Evolutionary conservation across 1,139 yeast species (phyloP).

Genomic region (Magnusiomyces sp.): DNA sequence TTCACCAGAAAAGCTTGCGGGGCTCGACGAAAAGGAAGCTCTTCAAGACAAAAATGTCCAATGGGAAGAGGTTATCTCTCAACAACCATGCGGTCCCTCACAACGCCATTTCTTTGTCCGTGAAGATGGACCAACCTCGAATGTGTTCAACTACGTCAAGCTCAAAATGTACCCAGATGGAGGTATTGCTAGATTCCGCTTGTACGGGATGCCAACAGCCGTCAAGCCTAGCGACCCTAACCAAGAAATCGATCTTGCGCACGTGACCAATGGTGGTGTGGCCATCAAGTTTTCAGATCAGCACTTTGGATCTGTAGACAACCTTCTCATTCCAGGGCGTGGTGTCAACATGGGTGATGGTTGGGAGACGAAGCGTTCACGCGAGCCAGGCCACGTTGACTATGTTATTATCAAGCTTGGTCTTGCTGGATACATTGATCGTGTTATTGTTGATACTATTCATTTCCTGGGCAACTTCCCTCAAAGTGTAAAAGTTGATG

Average conservation of each 20-base stretch:
- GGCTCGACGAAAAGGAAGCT: conserved; percentile 27
- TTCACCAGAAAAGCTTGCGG: conserved; percentile 8
- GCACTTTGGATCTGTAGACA: conserved; percentile 88
- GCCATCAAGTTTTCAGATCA: conserved; percentile 78
- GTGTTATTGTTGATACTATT: conserved; percentile 77
- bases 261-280: conserved; percentile 81
- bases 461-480: conserved; percentile 93
- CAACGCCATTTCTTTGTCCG: conserved; percentile 77
- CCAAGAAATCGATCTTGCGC: conserved; percentile 61
- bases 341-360: conserved; percentile 97
- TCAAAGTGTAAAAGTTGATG: conserved; percentile 51
- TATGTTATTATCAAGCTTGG: conserved; percentile 85
- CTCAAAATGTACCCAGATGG: conserved; percentile 95
- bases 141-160: conserved; percentile 67
- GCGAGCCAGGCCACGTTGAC: conserved; percentile 75
- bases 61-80: conserved; percentile 67
- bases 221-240: conserved; percentile 42
- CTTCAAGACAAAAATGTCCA: conserved; percentile 28
- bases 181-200: conserved; percentile 88
- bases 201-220: conserved; percentile 75
- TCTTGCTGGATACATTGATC: conserved; percentile 42
- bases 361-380: conserved; percentile 93
- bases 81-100: conserved; percentile 78
- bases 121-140: conserved; percentile 41
- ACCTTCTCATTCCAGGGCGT: conserved; percentile 81